Percentiles rank a stretch among this genome's conserved stretches.
Evolutionary conservation across 495 filamentous ascomycete species (phyloP).

Genomic region (Hypoxylon crocopeplum): DNA sequence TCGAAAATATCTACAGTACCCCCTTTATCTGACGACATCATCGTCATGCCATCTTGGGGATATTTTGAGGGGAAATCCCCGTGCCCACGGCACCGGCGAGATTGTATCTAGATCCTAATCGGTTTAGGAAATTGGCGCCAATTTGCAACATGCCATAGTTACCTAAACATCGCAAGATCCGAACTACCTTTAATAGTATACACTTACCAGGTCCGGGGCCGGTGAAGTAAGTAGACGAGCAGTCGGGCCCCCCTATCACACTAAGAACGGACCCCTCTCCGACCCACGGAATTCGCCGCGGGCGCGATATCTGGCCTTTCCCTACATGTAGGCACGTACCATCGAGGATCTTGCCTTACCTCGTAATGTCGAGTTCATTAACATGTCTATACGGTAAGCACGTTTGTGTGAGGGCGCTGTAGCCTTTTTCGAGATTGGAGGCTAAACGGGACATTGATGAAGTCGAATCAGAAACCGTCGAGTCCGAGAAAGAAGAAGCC

Average conservation of each 20-base stretch:
- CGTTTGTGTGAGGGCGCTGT: neutral
- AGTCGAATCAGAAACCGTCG: slow-evolving; percentile 14
- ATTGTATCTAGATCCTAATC: neutral
- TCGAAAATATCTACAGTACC: neutral
- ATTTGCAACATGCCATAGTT: no score
- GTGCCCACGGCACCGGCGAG: neutral
- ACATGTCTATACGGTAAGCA: neutral
- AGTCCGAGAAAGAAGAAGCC: neutral
- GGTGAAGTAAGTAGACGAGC: neutral
- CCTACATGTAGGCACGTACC: no score
- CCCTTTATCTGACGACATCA: slow-evolving; percentile 28
- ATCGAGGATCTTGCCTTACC: neutral
- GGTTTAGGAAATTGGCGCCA: neutral
- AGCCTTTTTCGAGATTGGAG: slow-evolving; percentile 6
- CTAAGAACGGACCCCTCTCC: slow-evolving; percentile 17
- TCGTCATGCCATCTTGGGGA: slow-evolving; percentile 1
- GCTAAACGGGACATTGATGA: slow-evolving; percentile 28
- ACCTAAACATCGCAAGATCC: neutral
- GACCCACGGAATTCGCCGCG: slow-evolving; percentile 12
- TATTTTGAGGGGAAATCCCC: neutral
- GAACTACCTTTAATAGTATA: neutral
- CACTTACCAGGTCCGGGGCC: neutral
- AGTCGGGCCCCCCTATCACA: neutral
- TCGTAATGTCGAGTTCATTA: neutral
- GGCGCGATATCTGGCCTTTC: neutral